These are phyloP conservation scores for Dictyostelium intermedium DNA, from an alignment of 78 protist genomes.

Conservation along the genomic window DNA sequence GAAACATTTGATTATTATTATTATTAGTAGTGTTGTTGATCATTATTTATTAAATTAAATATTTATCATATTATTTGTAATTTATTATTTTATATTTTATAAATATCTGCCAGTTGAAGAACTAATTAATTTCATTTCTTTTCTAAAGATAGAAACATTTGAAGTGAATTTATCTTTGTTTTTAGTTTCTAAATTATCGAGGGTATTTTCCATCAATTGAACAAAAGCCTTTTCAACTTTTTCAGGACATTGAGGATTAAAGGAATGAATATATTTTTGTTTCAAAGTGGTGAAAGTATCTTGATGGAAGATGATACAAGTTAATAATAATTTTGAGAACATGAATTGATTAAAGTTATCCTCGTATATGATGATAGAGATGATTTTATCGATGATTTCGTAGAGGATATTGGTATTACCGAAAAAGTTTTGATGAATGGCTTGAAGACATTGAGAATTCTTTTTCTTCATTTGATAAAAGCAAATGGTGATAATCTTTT, in stretches of 20 bases:
- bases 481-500: conserved; percentile 22
- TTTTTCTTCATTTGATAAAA: conserved; percentile 11
- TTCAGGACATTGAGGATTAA: background rate
- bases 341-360: conserved; percentile 35
- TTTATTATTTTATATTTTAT: background rate
- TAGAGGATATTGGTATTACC: conserved; percentile 2
- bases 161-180: conserved; percentile 43
- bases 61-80: background rate
- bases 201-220: conserved; percentile 38
- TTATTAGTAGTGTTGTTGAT: background rate
- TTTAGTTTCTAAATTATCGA: conserved; percentile 59
- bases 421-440: background rate
- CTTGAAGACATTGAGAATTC: background rate
- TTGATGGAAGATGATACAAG: conserved; percentile 50
- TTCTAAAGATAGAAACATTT: conserved; percentile 39
- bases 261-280: conserved; percentile 20
- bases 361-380: conserved; percentile 16
- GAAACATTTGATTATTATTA: conserved; percentile 17
- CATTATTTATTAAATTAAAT: background rate
- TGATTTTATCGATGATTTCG: conserved; percentile 30
- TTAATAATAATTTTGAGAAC: conserved; percentile 30
- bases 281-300: conserved; percentile 19
- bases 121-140: conserved; percentile 38
- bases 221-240: conserved; percentile 37
- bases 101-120: conserved; percentile 14